phyloP scores from a whole-genome alignment of 495 filamentous ascomycete species.

The Durotheca rogersii region DNA sequence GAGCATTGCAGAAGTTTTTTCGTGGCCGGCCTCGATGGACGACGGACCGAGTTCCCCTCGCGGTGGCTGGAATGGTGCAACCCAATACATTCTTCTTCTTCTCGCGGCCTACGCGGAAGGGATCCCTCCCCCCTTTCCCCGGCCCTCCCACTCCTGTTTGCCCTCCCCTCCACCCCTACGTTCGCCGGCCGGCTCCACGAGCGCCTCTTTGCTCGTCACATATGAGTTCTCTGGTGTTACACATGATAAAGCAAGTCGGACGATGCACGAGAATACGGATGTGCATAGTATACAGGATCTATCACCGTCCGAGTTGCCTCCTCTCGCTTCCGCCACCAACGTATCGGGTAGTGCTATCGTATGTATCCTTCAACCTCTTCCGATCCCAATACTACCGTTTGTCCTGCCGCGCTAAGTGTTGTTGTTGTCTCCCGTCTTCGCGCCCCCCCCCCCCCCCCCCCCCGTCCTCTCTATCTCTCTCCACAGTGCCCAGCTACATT shows the following conservation, averaged over 20 bases:
- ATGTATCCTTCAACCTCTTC: background rate
- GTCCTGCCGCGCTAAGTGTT: slow-evolving; percentile 11
- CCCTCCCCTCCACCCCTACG: background rate
- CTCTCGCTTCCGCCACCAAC: slow-evolving; percentile 27
- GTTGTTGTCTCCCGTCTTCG: slow-evolving; percentile 16
- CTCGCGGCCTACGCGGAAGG: slow-evolving; percentile 10
- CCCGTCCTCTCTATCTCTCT: no score
- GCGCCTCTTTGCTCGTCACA: background rate
- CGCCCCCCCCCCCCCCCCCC: no score
- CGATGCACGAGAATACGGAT: slow-evolving; percentile 6
- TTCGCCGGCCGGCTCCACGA: slow-evolving; percentile 1
- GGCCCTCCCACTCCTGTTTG: slow-evolving; percentile 16
- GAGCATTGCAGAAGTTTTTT: background rate
- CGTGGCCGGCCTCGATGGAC: slow-evolving; percentile 15
- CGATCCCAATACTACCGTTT: slow-evolving; percentile 25
- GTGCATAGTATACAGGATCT: slow-evolving; percentile 1
- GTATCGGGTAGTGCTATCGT: slow-evolving; percentile 24
- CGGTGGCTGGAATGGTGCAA: slow-evolving; percentile 36
- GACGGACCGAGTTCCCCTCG: slow-evolving; percentile 34
- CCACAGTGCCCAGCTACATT: slow-evolving; percentile 25
- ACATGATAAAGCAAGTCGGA: slow-evolving; percentile 5
- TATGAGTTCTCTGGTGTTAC: slow-evolving; percentile 13
- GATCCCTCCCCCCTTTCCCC: slow-evolving; percentile 14
- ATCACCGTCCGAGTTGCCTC: slow-evolving; percentile 14
- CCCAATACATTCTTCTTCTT: slow-evolving; percentile 33